A percentile compares a stretch with the other conserved stretches of the same genome.
phyloP scores from a whole-genome alignment of 2,329 filamentous ascomycete genomes.

The Cordyceps cateniannulata region DNA sequence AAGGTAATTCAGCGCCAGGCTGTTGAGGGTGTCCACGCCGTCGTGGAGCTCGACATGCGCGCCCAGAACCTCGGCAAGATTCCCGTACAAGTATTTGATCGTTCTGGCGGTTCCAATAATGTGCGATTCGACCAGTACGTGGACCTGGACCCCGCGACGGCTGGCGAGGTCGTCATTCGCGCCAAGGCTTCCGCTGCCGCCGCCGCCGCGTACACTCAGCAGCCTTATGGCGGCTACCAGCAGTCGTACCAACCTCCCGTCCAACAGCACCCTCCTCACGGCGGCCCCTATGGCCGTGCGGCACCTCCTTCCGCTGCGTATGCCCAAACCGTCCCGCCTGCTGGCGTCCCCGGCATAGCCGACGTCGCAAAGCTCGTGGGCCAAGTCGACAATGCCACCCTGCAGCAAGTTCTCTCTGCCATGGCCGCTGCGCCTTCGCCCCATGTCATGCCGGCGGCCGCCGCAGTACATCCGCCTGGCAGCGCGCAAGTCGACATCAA shows the following conservation, averaged over 20 bases:
- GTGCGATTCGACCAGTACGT: slow-evolving; percentile 84
- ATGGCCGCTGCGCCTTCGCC: slow-evolving; percentile 30
- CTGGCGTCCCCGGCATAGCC: slow-evolving; percentile 26
- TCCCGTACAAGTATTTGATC: slow-evolving; percentile 78
- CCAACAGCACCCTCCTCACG: slow-evolving; percentile 20
- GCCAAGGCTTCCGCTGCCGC: slow-evolving; percentile 45
- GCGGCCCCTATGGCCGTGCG: slow-evolving; percentile 14
- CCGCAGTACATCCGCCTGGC: slow-evolving; percentile 20
- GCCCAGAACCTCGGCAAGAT: slow-evolving; percentile 69
- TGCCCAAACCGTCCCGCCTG: slow-evolving; percentile 15
- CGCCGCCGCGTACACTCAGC: slow-evolving; percentile 21
- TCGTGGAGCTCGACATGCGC: slow-evolving; percentile 66
- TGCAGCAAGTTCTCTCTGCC: slow-evolving; percentile 64
- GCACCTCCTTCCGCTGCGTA: slow-evolving; percentile 21
- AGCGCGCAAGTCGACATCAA: slow-evolving; percentile 37
- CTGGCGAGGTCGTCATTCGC: slow-evolving; percentile 72
- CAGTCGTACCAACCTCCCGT: slow-evolving; percentile 25
- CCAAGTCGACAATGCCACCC: slow-evolving; percentile 58
- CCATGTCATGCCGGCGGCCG: slow-evolving; percentile 6
- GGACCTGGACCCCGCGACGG: slow-evolving; percentile 70
- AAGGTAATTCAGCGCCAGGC: slow-evolving; percentile 81
- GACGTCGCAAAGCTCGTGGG: slow-evolving; percentile 61
- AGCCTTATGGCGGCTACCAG: slow-evolving; percentile 21
- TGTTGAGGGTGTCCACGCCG: slow-evolving; percentile 79
- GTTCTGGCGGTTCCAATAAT: slow-evolving; percentile 64